Base-by-base conservation (phyloP, 2,329 filamentous ascomycete species). In the Fusarium mangiferae region DNA sequence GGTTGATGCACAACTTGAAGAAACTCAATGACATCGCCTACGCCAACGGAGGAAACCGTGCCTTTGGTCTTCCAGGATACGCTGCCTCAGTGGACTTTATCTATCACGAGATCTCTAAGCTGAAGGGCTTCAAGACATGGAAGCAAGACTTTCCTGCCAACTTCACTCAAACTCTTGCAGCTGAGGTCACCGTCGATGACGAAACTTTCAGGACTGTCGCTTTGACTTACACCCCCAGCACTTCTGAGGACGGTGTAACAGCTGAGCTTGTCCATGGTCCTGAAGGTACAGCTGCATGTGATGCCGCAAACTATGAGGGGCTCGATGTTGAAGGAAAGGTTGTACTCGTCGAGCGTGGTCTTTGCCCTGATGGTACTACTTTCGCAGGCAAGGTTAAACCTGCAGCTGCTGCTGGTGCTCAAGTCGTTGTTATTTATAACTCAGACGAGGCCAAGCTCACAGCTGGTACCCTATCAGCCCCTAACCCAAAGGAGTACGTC, bases 51-150 rank as follows among this genome's bases (percentile, higher is more conserved):
- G 79, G 79, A 13, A 81, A 81, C 48, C 76, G 79, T 11, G 79
- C 79, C 6, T 81, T 81, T 8, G 79, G 79, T 12, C 70, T 78
- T 22, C 79, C 79, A 2, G 79, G 79, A 24, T 81, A 81, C n/a
- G 72, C 56, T 14, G 86, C 81, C 38, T 83, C 82, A 3, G 74
- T 78, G 0, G 82, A 83, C 44, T 81, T 65, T 39, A 78, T 81
- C 41, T 79, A 76, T 55, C 62, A 65, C 28, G 76, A 79, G n/a
- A 60, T 80, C 17, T 79, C 75, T 5, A 77, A 75, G 13, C 71
- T 80, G n/a, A 66, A 76, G 22, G 78, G 78, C 11, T 78, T 78
- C 59, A 77, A 68, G 18, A 63, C 71, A 4, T 80, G 79, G 78
- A 81, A 79, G 42, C 76, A 81, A 51, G 79, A 80, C 17, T 79